These are phyloP conservation scores for Boletellus emodensis DNA, from an alignment of 768 basidiomycete genomes.

Conservation along the genomic window DNA sequence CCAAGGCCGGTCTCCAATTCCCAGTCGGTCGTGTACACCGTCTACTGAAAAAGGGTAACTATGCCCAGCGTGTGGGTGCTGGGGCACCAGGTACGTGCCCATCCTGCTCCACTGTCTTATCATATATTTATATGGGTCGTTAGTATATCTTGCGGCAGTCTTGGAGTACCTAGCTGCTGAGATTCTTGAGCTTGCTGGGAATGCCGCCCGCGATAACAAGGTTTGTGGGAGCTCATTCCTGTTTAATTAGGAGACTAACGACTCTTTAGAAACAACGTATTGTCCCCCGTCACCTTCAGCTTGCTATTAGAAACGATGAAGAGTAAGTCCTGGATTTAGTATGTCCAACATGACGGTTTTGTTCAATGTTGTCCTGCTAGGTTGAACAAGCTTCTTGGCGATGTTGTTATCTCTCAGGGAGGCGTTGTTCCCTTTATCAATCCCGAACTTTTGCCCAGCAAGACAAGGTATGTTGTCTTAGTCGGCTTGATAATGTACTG, in stretches of 20 bases:
- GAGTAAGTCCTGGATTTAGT: slow-evolving; percentile 43
- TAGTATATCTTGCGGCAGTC: slow-evolving; percentile 87
- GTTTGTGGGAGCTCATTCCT: slow-evolving; percentile 6
- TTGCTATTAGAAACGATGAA: slow-evolving; percentile 90
- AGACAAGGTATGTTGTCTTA: slow-evolving; percentile 23
- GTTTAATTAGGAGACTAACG: not conserved
- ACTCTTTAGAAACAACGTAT: slow-evolving; percentile 77
- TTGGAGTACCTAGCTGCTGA: slow-evolving; percentile 92
- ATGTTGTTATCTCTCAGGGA: slow-evolving; percentile 88
- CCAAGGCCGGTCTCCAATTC: slow-evolving; percentile 77
- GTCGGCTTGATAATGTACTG: not conserved
- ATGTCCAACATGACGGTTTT: not conserved
- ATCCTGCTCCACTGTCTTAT: slow-evolving; percentile 8
- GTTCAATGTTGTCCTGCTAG: slow-evolving; percentile 27
- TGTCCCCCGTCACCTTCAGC: slow-evolving; percentile 87
- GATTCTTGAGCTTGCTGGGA: slow-evolving; percentile 89
- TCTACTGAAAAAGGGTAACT: slow-evolving; percentile 85
- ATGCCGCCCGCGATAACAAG: slow-evolving; percentile 51
- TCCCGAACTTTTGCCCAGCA: slow-evolving; percentile 36
- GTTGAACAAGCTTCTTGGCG: slow-evolving; percentile 76
- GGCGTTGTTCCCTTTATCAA: slow-evolving; percentile 75
- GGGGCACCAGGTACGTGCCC: slow-evolving; percentile 68
- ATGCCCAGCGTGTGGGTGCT: slow-evolving; percentile 83
- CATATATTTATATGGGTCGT: not conserved
- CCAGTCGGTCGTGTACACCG: slow-evolving; percentile 92